These are phyloP conservation scores for Suillus spraguei DNA, from an alignment of 768 basidiomycete species.

Conservation along the genomic window DNA sequence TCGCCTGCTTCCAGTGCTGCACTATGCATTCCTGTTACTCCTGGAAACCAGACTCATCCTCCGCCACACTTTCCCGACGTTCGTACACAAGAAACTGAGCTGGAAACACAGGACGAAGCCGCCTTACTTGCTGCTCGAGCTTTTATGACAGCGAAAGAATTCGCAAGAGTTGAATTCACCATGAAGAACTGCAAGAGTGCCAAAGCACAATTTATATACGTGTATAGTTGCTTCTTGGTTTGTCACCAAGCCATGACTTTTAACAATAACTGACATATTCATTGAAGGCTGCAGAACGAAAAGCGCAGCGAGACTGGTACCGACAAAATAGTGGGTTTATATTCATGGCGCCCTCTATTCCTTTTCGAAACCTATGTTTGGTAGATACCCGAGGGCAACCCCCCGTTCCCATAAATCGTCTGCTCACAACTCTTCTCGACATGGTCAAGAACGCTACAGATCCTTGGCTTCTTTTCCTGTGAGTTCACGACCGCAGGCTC, in stretches of 20 bases:
- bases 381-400: conserved; percentile 73
- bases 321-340: conserved; percentile 66
- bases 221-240: conserved; percentile 88
- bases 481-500: conserved; percentile 25
- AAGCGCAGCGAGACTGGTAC: conserved; percentile 84
- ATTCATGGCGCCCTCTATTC: not conserved
- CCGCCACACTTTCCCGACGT: conserved; percentile 25
- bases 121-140: conserved; percentile 69
- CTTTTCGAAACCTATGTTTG: not conserved
- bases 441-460: conserved; percentile 61
- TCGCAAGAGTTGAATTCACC: conserved; percentile 67
- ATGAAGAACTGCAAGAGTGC: conserved; percentile 67
- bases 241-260: conserved; percentile 32
- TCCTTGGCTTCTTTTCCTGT: conserved; percentile 88
- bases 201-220: conserved; percentile 73
- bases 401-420: conserved; percentile 62
- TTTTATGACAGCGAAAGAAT: conserved; percentile 78
- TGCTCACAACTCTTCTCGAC: conserved; percentile 59
- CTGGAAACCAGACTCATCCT: conserved; percentile 15
- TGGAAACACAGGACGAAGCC: conserved; percentile 70
- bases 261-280: conserved; percentile 12
- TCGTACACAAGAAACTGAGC: conserved; percentile 42
- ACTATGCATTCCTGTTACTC: conserved; percentile 35
- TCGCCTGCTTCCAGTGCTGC: conserved; percentile 31
- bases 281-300: conserved; percentile 78